phyloP scores from a whole-genome alignment of 176 grass and related monocot species.

The Secale cereale region DNA sequence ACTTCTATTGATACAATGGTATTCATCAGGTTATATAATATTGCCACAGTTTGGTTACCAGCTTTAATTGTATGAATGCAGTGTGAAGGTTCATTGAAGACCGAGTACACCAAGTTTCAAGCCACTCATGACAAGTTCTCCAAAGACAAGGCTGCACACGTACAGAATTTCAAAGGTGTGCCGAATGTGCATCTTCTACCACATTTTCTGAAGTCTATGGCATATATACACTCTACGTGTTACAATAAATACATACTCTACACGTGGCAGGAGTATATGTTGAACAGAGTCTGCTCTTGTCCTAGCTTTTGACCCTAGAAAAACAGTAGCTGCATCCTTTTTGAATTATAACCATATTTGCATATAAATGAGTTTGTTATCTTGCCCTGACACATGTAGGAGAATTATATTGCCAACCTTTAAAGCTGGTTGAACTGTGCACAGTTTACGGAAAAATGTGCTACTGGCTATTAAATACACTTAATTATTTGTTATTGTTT shows the following conservation, averaged over 20 bases:
- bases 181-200: not conserved
- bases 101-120: conserved; percentile 76
- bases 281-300: not conserved
- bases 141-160: conserved; percentile 73
- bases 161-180: conserved; percentile 84
- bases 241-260: not conserved
- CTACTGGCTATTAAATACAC: not conserved
- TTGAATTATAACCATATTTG: not conserved
- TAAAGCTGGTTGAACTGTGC: not conserved
- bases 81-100: conserved; percentile 85
- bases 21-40: not conserved
- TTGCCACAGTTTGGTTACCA: conserved; percentile 11
- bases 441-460: not conserved
- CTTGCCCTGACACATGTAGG: not conserved
- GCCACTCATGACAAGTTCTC: conserved; percentile 74
- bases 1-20: conserved; percentile 1
- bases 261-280: not conserved
- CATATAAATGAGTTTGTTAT: not conserved
- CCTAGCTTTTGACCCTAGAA: not conserved
- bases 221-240: not conserved
- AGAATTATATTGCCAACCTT: not conserved
- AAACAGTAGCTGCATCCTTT: not conserved
- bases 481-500: not conserved
- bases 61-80: conserved; percentile 25
- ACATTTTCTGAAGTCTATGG: not conserved